Evolutionary conservation across 2,329 filamentous ascomycete species (phyloP), one percentile per base, ranked within the genome.

Genomic region (Pseudopyrenochaeta lycopersici): DNA sequence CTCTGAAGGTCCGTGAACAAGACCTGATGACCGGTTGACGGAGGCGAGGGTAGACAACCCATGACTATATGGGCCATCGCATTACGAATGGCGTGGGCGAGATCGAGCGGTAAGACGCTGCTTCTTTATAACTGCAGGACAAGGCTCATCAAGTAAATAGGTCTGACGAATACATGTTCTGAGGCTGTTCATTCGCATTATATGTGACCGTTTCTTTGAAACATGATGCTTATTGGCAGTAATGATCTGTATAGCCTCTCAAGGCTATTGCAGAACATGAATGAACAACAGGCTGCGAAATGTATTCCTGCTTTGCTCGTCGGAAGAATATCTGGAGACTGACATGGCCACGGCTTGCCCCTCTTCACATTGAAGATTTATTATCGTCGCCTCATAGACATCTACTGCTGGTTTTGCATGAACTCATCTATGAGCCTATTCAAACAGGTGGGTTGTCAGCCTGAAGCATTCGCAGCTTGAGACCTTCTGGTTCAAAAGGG

Each of bases 1-100:
- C 49, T 41, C 48, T 42, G 21, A 30, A 56, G 46, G 53, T 46
- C 59, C 56, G 59, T 49, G 46, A 40, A 42, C n/a, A 51, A 20
- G n/a, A 46, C 41, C 47, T 45, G 46, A 52, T 53, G 53, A 58
- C 50, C 31, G 32, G 32, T 49, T 40, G 31, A 32, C 44, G 56
- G 48, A 56, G 42, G 33, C 40, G 49, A 50, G 31, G 9, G 18
- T 39, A 42, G 9, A 42, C n/a, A 32, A 18, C 32, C 11, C 30
- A 46, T 18, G 21, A 12, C 29, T 31, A 12, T 39, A 18, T 33
- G 10, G 29, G 17, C 18, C 21, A 14, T 17, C 17, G 32, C 32
- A 20, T 46, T 36, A 46, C 43, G 36, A 29, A 38, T 32, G 31
- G 15, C 23, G 4, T 30, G 5, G n/a, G 21, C n/a, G 7, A 23